Base-by-base conservation (phyloP, 176 grass and related monocot species). In the Ensete glaucum region DNA sequence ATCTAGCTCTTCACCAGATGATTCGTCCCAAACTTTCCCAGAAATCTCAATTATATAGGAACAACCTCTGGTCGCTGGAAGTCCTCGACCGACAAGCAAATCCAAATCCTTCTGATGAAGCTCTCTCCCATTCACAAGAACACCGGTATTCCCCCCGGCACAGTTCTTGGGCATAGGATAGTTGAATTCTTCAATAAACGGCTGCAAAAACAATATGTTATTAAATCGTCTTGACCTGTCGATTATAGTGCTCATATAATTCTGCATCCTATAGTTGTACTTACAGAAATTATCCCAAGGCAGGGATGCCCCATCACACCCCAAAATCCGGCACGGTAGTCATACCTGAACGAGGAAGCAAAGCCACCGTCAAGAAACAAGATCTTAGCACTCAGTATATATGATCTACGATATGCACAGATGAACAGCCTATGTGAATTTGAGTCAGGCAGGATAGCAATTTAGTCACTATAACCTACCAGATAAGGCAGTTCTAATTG, bases 261-360 rank as follows among this genome's bases (percentile, higher is more conserved):
- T 29, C 11, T 25, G 11, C 22, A 25, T 24, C 56, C 14, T 49
- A 81, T 20, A 53, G 22, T 73, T 16, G 14, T 48, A 60, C 95
- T 94, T 91, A 99, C 95, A 29, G 90, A 90, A 89, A 99, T 91
- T 87, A 99, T 99, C 75, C 95, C 95, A 81, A 99, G 88, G 69
- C 95, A 93, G 64, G 85, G 73, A 66, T 77, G 81, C 9, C 95
- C 90, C 50, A 89, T 89, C 19, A 88, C 81, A 73, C 95, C 95
- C 95, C 95, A 99, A 85, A 99, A 99, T 49, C 95, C 95, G 84
- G 90, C 88, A 80, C 85, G 80, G 53, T 89, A 82, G 70, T 99
- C 95, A 77, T 99, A 99, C 95, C 95, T 99, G 73, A 72, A 72
- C 69, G 69, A 81, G 63, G 75, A 22, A 87, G 57, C 7, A 75